Evolutionary conservation across 2,329 filamentous ascomycete species (phyloP).

Genomic region (Alternaria viburni): DNA sequence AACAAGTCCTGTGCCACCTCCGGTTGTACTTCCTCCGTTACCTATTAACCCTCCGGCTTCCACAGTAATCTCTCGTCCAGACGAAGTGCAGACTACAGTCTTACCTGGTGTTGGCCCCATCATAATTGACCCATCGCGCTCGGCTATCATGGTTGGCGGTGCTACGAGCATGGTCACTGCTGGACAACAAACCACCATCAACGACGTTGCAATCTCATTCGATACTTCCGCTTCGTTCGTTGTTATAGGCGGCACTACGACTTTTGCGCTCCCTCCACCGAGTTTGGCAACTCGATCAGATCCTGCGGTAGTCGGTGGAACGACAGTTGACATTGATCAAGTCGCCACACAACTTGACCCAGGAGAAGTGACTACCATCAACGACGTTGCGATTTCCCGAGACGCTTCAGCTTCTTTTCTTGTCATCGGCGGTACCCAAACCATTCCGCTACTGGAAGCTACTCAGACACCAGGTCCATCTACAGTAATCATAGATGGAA

Average conservation of each 20-base stretch:
- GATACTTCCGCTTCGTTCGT: not conserved
- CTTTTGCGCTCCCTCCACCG: not conserved
- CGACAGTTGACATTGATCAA: not conserved
- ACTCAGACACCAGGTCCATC: not conserved
- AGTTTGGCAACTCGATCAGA: not conserved
- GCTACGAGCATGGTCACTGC: not conserved
- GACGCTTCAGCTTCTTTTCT: not conserved
- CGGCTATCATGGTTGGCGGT: not conserved
- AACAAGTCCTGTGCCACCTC: too few relatives aligned
- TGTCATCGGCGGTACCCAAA: not conserved
- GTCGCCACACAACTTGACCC: not conserved
- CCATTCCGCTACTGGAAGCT: not conserved
- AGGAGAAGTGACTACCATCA: not conserved
- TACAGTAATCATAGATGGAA: not conserved
- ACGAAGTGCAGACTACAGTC: not conserved
- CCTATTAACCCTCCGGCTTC: too few relatives aligned
- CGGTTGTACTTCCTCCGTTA: too few relatives aligned
- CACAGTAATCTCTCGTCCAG: too few relatives aligned
- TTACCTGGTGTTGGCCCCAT: not conserved
- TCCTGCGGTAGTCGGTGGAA: not conserved
- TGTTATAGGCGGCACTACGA: not conserved
- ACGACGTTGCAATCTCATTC: not conserved
- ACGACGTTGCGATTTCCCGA: not conserved
- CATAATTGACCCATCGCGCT: not conserved
- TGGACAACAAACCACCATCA: not conserved